Base-by-base conservation (phyloP, 495 filamentous ascomycete species). In the Penicillium egyptiacum region DNA sequence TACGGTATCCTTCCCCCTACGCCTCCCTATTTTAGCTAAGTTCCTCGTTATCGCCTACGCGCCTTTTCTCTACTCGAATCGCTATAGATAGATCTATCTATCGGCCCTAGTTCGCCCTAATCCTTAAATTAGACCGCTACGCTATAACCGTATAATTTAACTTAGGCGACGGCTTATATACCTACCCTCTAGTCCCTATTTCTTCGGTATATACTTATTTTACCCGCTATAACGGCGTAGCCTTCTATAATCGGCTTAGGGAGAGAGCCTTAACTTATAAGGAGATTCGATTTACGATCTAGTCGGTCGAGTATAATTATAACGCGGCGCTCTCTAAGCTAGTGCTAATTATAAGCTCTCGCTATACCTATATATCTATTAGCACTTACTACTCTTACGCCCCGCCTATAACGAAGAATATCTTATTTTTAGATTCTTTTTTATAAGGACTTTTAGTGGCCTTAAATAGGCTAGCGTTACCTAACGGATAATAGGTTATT, bases 51-150 rank as follows among this genome's bases (percentile, higher is more conserved):
- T 39, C 49, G 31, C 30, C 30, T 26, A 4, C 5, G 49, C 31
- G 23, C 49, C 49, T 14, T 39, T 40, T 51, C 49, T 51, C 49
- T 30, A 51, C 49, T n/a, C 19, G 49, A 22, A 19, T 25, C 49
- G 33, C 49, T 23, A 19, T 51, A 22, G 19, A 33, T 31, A 12
- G 26, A 31, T 48, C 45, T 26, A 48, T 48, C 26, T 16, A 44
- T 44, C 20, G 42, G 45, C 45, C 45, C 45, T 48, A n/a, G 45
- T 48, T n/a, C 20, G 42, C 42, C 20, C 42, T 25, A 17, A 44
- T 44, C 42, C 42, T 44, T 17, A 44, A 44, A 44, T 44, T 23
- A 44, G 42, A 44, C 42, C 42, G 42, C 42, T 44, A 16, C 42
- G 20, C 42, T 44, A 16, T 16, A 44, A 44, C 42, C 42, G 3